Evolutionary conservation across 2,329 filamentous ascomycete species (phyloP).

Genomic region (Alternaria dauci): DNA sequence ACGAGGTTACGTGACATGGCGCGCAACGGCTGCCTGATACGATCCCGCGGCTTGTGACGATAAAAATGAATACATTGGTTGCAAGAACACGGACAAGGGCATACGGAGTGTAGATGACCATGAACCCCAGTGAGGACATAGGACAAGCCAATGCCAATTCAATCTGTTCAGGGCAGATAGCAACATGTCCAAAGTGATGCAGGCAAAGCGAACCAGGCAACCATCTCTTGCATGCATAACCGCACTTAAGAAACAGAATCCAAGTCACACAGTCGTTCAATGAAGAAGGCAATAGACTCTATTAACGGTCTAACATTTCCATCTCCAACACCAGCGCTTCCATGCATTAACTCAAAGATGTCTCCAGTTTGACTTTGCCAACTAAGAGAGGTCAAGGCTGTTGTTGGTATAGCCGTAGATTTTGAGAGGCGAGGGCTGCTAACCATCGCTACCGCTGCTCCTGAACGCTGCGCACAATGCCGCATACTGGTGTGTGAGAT

Average conservation of each 20-base stretch:
- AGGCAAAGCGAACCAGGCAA: not conserved
- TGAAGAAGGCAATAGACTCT: conserved; percentile 1
- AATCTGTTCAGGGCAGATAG: not conserved
- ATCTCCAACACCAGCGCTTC: conserved; percentile 23
- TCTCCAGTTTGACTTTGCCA: not conserved
- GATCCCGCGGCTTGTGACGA: conserved; percentile 48
- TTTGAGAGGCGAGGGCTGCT: conserved; percentile 32
- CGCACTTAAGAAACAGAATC: not conserved
- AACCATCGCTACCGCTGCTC: conserved; percentile 90
- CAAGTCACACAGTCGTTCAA: not conserved
- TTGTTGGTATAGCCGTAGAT: conserved; percentile 26
- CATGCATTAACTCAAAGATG: conserved; percentile 22
- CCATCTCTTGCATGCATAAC: not conserved
- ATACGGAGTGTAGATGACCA: conserved; percentile 1
- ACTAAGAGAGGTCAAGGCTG: not conserved
- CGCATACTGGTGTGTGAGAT: conserved; percentile 95
- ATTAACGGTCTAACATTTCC: conserved; percentile 1
- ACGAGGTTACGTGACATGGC: conserved; percentile 38
- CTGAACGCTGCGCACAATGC: conserved; percentile 93
- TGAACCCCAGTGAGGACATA: conserved; percentile 1
- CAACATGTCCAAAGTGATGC: not conserved
- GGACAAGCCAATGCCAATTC: conserved; percentile 12
- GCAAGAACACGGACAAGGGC: conserved; percentile 34
- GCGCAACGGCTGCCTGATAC: conserved; percentile 39
- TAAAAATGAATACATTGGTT: conserved; percentile 53